Percentiles rank a stretch among this genome's conserved stretches.
Conservation (phyloP, 1,139 yeast species). For the Diutina mesorugosa region DNA sequence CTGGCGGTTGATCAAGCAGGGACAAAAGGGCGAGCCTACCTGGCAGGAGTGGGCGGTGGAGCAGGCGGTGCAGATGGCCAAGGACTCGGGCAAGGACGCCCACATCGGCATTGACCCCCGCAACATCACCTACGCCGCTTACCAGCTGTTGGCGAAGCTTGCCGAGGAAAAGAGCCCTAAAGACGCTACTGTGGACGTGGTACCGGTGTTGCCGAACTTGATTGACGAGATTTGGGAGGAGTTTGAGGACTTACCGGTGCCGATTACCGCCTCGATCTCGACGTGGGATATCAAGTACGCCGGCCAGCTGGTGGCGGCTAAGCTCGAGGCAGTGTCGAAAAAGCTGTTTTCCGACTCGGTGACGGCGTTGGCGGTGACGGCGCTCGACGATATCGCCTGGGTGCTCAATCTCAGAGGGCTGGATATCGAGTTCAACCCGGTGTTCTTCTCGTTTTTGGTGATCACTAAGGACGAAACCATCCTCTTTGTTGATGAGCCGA, state of each 20-base stretch:
- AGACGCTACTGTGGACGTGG: constrained; percentile 38
- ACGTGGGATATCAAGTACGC: constrained; percentile 30
- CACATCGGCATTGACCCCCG: constrained; percentile 30
- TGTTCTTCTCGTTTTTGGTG: constrained; percentile 71
- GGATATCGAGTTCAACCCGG: constrained; percentile 83
- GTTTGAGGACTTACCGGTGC: constrained; percentile 37
- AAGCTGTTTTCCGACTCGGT: constrained; percentile 25
- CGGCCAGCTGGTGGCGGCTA: constrained; percentile 34
- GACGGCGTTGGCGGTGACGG: constrained; percentile 43
- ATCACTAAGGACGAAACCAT: constrained; percentile 37
- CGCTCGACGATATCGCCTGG: constrained; percentile 92
- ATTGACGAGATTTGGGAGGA: constrained; percentile 65
- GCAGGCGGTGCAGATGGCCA: constrained; percentile 43
- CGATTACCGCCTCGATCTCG: constrained; percentile 20
- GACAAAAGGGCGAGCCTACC: constrained; percentile 55
- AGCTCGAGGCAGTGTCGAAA: constrained; percentile 29
- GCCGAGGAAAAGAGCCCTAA: constrained; percentile 12
- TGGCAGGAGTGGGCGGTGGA: constrained; percentile 83
- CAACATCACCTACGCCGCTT: constrained; percentile 40
- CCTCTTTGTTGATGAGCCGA: constrained; percentile 44
- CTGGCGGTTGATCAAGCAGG: constrained; percentile 80
- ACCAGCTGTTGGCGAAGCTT: constrained; percentile 14
- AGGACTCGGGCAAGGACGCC: constrained; percentile 28
- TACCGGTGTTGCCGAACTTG: constrained; percentile 57
- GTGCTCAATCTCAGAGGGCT: constrained; percentile 75